Percentiles rank a stretch among this genome's conserved stretches.
Evolutionary conservation across 352 stramenopile species (phyloP).

Genomic region (Saprolegnia diclina): DNA sequence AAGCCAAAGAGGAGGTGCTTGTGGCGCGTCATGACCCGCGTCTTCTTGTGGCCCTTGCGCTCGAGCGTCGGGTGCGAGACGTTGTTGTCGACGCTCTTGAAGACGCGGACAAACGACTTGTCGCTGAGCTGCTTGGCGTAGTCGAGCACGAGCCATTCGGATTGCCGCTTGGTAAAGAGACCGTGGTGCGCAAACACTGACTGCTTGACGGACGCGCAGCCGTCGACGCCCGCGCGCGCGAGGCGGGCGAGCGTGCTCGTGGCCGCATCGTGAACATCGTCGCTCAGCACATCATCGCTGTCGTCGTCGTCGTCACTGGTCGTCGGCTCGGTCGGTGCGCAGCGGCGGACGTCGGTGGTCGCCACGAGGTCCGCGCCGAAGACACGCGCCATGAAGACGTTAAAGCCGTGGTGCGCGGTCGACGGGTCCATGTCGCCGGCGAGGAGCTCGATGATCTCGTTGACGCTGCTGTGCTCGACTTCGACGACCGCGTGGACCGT

Average conservation of each 20-base stretch:
- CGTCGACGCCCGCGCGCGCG: neutral
- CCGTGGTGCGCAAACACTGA: constrained; percentile 11
- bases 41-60: neutral
- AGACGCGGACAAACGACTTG: constrained; percentile 20
- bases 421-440: constrained; percentile 19
- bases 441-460: constrained; percentile 20
- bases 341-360: constrained; percentile 9
- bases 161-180: constrained; percentile 10
- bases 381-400: constrained; percentile 22
- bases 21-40: constrained; percentile 1
- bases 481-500: constrained; percentile 22
- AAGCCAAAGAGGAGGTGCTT: constrained; percentile 24
- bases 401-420: constrained; percentile 18
- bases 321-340: neutral
- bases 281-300: neutral
- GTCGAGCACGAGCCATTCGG: constrained; percentile 25
- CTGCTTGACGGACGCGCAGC: constrained; percentile 19
- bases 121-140: constrained; percentile 11
- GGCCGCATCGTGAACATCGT: neutral
- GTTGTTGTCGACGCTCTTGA: constrained; percentile 25
- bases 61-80: neutral
- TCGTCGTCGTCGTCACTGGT: neutral
- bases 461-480: neutral
- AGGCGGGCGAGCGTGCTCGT: constrained; percentile 2
- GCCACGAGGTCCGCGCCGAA: constrained; percentile 8